Conservation (phyloP, 192 early-diverging fungal genomes). For the Rhizophagus clarus region DNA sequence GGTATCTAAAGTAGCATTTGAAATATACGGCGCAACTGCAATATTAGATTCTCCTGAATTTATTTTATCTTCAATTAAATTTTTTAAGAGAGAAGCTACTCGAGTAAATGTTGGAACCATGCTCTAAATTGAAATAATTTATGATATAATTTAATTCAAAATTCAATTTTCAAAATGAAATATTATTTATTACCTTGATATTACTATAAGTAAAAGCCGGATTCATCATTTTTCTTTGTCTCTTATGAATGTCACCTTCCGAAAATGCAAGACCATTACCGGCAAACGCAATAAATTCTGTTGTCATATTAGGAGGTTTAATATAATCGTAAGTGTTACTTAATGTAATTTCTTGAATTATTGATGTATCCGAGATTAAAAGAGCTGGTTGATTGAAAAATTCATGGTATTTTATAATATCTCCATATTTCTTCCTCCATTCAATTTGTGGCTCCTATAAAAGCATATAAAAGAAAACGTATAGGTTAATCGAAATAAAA, state of each 20-base stretch:
- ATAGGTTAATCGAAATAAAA: constrained; percentile 20
- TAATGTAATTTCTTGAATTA: constrained; percentile 47
- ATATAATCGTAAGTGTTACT: constrained; percentile 49
- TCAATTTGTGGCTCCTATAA: neutral
- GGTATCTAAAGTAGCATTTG: constrained; percentile 47
- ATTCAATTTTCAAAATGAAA: too few relatives aligned
- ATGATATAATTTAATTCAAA: too few relatives aligned
- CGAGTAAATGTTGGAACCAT: constrained; percentile 40
- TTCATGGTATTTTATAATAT: constrained; percentile 49
- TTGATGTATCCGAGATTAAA: constrained; percentile 49
- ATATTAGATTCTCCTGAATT: constrained; percentile 39
- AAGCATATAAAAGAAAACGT: neutral
- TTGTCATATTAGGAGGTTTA: constrained; percentile 37
- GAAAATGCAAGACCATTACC: too few relatives aligned
- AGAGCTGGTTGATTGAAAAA: constrained; percentile 43
- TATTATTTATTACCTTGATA: constrained; percentile 38
- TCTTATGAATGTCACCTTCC: too few relatives aligned
- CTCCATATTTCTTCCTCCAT: constrained; percentile 55
- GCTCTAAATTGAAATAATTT: neutral
- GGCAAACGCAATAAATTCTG: constrained; percentile 37
- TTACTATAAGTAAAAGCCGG: constrained; percentile 40
- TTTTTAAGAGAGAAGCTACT: too few relatives aligned
- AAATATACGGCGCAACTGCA: constrained; percentile 40
- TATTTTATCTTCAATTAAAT: constrained; percentile 44
- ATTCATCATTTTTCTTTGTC: too few relatives aligned